Base-by-base conservation (phyloP, 2,329 filamentous ascomycete species). In the Ceratocystis diversiconidia region DNA sequence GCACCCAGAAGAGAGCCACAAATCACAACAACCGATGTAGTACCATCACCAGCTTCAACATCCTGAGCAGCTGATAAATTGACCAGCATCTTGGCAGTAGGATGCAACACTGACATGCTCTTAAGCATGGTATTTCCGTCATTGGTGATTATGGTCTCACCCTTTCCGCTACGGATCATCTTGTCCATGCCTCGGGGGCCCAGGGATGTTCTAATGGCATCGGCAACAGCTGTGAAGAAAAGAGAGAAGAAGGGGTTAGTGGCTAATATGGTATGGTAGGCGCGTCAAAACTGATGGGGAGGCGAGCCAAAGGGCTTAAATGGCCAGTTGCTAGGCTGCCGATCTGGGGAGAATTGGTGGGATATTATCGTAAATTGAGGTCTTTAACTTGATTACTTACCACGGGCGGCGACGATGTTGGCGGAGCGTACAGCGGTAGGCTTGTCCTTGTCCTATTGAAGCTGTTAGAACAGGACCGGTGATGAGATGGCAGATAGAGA, bases 71-170 rank as follows among this genome's bases (percentile, higher is more conserved):
- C 90, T 72, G 92, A 95, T 69, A 99, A 84, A 76, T 99, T 92
- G 73, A 99, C 94, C 71, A 99, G 82, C 94, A 99, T 99, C 80
- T 96, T 96, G 63, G 94, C 94, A 61, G 95, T 95, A n/a, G 94
- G 94, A 75, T 99, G 94, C 88, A 99, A 91, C 70, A 99, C 94
- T 70, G 90, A 89, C 94, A 99, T 97, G 80, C 92, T 92, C 79
- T 89, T 95, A 74, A 99, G 80, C 92, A 99, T 99, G 66, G 94
- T 99, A 80, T 95, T 95, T 76, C 94, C 94, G 78, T 99, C 94
- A 81, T 99, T 99, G 73, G 94, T 99, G 79, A 99, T 99, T 76
- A 97, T 94, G 67, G 92, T 96, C 77, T 95, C 90, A 78, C 92
- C 94, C 79, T 90, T 96, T 75, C 91, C 89, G 68, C 88, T 95